phyloP scores from a whole-genome alignment of 306 rosid species.

The Abrus precatorius region DNA sequence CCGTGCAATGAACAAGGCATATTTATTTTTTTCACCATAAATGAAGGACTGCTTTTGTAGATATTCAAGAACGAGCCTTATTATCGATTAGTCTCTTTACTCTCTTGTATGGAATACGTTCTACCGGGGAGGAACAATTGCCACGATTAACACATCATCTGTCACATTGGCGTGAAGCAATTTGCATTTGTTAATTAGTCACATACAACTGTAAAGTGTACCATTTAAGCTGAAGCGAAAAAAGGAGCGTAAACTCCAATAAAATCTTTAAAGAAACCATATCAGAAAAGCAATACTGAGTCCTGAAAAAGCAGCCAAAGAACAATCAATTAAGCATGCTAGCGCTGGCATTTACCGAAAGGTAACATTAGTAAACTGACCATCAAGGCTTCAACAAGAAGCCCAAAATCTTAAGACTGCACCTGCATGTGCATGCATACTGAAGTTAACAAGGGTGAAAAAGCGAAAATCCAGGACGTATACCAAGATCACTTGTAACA shows the following conservation, averaged over 20 bases:
- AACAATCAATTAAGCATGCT: conserved; percentile 3
- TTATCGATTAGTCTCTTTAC: not conserved
- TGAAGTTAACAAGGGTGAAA: not conserved
- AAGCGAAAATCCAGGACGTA: not conserved
- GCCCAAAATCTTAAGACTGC: not conserved
- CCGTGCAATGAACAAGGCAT: conserved; percentile 34
- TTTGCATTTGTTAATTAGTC: conserved; percentile 27
- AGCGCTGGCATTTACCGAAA: not conserved
- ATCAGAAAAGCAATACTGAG: conserved; percentile 39
- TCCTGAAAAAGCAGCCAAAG: conserved; percentile 36
- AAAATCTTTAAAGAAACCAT: not conserved
- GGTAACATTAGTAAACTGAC: not conserved
- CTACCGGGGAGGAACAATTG: conserved; percentile 7
- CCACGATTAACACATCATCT: not conserved
- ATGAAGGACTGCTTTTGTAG: conserved; percentile 33
- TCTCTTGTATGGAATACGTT: conserved; percentile 13
- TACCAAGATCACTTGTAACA: conserved; percentile 28
- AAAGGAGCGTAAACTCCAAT: conserved; percentile 16
- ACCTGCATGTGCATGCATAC: conserved; percentile 20
- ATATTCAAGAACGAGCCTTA: conserved; percentile 1
- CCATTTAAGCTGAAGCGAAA: not conserved
- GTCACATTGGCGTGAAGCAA: conserved; percentile 33
- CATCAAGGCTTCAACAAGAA: conserved; percentile 15
- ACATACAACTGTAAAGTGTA: conserved; percentile 36
- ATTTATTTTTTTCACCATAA: conserved; percentile 37